Conservation (phyloP, 2,329 filamentous ascomycete genomes). For the Trichoderma semiorbis region DNA sequence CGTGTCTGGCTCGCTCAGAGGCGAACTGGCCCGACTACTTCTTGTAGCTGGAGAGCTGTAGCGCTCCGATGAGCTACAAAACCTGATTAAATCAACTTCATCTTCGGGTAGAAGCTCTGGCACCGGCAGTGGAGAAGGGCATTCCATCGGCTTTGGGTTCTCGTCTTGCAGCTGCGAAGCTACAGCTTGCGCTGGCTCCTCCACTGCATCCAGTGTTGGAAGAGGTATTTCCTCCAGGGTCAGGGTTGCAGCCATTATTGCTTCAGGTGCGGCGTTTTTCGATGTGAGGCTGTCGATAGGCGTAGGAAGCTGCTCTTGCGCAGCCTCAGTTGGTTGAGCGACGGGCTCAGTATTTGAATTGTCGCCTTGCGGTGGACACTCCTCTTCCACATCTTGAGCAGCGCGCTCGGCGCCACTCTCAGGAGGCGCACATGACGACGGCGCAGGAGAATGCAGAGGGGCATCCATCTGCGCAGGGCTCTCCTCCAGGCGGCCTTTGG, state of each 20-base stretch:
- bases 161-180: neutral
- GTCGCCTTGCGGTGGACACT: neutral
- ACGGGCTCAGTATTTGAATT: neutral
- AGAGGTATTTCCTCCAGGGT: neutral
- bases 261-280: neutral
- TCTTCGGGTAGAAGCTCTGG: neutral
- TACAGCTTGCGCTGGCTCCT: neutral
- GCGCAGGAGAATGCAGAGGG: neutral
- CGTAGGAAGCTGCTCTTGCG: neutral
- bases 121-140: neutral
- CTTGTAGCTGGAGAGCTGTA: neutral
- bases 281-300: neutral
- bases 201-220: neutral
- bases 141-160: neutral
- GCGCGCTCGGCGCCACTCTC: neutral
- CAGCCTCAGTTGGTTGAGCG: neutral
- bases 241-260: neutral
- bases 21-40: constrained; percentile 24
- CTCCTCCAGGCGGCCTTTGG: neutral
- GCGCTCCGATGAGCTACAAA: neutral
- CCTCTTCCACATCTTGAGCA: neutral
- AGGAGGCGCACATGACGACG: constrained; percentile 1
- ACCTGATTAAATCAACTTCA: neutral
- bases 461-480: neutral
- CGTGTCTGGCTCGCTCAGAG: constrained; percentile 24